These are phyloP conservation scores for Phytophthora niederhauseri DNA, from an alignment of 352 stramenopile species.

Conservation along the genomic window DNA sequence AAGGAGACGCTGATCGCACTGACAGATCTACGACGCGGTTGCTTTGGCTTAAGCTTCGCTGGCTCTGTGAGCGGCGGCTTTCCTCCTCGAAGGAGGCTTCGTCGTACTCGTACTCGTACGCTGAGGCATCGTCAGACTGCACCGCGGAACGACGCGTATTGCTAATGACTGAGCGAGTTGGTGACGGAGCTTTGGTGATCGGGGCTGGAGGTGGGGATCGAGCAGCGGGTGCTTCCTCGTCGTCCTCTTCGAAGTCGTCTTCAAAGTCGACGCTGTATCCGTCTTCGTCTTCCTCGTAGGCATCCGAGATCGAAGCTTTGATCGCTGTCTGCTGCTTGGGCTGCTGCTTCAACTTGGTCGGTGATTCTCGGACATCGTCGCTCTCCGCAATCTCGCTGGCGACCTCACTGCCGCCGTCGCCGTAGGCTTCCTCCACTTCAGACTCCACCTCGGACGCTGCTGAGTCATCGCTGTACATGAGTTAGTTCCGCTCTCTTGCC, in stretches of 20 bases:
- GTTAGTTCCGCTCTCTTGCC: not conserved
- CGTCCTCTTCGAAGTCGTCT: constrained; percentile 44
- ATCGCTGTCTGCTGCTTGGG: constrained; percentile 6
- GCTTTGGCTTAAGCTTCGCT: constrained; percentile 38
- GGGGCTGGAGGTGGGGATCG: not conserved
- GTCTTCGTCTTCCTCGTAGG: constrained; percentile 54
- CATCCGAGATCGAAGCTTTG: constrained; percentile 32
- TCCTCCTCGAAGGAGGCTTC: constrained; percentile 81
- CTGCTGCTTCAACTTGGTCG: constrained; percentile 16
- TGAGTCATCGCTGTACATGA: constrained; percentile 80
- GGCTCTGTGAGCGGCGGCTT: constrained; percentile 51
- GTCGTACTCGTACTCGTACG: constrained; percentile 64
- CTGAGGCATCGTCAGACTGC: constrained; percentile 26
- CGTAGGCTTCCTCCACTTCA: constrained; percentile 44
- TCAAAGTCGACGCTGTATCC: constrained; percentile 82
- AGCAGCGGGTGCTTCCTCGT: constrained; percentile 11
- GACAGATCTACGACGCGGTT: constrained; percentile 67
- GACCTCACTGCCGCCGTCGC: constrained; percentile 45
- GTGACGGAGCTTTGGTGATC: constrained; percentile 13
- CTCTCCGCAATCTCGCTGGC: constrained; percentile 65
- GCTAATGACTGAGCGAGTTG: constrained; percentile 20
- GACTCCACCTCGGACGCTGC: constrained; percentile 69
- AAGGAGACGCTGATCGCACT: constrained; percentile 53
- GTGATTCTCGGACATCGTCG: constrained; percentile 15
- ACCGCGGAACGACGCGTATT: constrained; percentile 17